Conservation (phyloP, 192 early-diverging fungal genomes). For the Linnemannia exigua region DNA sequence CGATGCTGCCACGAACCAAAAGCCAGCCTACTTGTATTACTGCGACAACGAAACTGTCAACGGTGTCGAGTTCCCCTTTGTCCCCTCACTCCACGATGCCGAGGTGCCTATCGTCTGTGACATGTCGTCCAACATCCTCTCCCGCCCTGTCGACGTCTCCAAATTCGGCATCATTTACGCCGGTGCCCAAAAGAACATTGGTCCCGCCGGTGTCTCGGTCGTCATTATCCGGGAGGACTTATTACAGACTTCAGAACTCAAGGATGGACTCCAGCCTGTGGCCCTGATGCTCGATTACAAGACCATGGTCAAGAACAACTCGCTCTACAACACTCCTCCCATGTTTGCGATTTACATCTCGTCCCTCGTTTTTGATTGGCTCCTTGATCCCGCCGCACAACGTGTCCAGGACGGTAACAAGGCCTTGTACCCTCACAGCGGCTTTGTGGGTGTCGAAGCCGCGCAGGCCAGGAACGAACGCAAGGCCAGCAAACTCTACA, state of each 20-base stretch:
- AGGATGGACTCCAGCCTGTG: constrained; percentile 46
- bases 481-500: constrained; percentile 82
- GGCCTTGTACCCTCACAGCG: not conserved
- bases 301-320: constrained; percentile 83
- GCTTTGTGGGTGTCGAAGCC: constrained; percentile 75
- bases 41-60: constrained; percentile 99
- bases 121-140: constrained; percentile 90
- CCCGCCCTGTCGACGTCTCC: constrained; percentile 82
- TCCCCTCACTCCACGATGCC: constrained; percentile 66
- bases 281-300: constrained; percentile 92
- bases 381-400: constrained; percentile 56
- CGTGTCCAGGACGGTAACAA: constrained; percentile 57
- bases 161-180: constrained; percentile 92
- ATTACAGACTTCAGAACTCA: constrained; percentile 66
- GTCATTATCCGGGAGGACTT: constrained; percentile 95
- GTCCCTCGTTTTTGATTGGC: constrained; percentile 91
- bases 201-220: constrained; percentile 92
- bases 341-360: constrained; percentile 96
- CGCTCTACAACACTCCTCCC: constrained; percentile 98
- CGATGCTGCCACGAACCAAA: constrained; percentile 67
- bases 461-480: constrained; percentile 77
- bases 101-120: constrained; percentile 90
- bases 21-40: constrained; percentile 94
- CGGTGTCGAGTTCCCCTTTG: constrained; percentile 85
- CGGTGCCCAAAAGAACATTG: constrained; percentile 98